These are phyloP conservation scores for Sugiyamaella marilandica DNA, from an alignment of 805 yeast species.

Conservation along the genomic window DNA sequence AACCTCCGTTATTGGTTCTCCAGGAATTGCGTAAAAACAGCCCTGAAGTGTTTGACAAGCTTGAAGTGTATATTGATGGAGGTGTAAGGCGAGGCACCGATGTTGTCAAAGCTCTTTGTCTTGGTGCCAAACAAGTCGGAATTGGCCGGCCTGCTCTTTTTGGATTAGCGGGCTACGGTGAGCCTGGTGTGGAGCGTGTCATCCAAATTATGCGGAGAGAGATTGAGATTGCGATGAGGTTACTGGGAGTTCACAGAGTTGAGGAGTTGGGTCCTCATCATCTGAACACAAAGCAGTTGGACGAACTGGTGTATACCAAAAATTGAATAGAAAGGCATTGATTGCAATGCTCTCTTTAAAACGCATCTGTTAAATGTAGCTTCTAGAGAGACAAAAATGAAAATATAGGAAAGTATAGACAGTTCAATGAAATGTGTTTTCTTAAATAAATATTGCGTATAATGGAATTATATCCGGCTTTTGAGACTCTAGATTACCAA, in stretches of 20 bases:
- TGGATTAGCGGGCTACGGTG: constrained; percentile 65
- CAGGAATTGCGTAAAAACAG: constrained; percentile 43
- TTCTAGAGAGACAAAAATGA: no score
- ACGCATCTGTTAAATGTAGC: no score
- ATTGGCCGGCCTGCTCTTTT: constrained; percentile 61
- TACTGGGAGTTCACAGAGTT: constrained; percentile 54
- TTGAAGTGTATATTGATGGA: constrained; percentile 60
- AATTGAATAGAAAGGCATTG: no score
- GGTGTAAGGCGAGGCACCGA: constrained; percentile 66
- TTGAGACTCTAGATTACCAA: no score
- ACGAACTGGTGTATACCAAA: constrained; percentile 16
- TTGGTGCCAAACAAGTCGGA: constrained; percentile 64
- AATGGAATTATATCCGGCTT: no score
- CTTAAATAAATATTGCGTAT: no score
- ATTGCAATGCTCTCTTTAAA: no score
- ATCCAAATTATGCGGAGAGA: constrained; percentile 57
- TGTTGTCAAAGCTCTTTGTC: constrained; percentile 57
- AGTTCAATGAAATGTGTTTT: no score
- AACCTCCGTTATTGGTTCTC: constrained; percentile 58
- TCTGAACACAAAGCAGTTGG: constrained; percentile 23
- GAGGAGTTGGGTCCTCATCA: constrained; percentile 38
- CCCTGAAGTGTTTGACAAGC: constrained; percentile 38
- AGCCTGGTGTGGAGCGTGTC: constrained; percentile 56
- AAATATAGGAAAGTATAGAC: no score
- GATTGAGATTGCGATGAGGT: constrained; percentile 58